A percentile compares a stretch with the other conserved stretches of the same genome.
Conservation (phyloP, 2,329 filamentous ascomycete genomes). For the Alternaria triticimaculans region DNA sequence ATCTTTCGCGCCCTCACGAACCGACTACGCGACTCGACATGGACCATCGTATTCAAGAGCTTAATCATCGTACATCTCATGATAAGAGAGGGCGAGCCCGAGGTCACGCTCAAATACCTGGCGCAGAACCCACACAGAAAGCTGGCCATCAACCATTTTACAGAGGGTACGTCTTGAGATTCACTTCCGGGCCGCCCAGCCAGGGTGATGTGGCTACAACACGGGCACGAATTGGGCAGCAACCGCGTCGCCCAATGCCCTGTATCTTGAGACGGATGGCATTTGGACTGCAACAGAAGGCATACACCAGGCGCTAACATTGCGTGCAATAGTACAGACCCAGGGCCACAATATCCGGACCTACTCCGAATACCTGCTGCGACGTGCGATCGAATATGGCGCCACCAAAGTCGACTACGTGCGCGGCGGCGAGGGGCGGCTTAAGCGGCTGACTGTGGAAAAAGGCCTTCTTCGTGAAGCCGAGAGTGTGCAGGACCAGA, state of each 20-base stretch:
- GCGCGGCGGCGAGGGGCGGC: slow-evolving; percentile 76
- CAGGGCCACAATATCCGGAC: slow-evolving; percentile 94
- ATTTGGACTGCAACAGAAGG: neutral
- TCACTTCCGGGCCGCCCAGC: neutral
- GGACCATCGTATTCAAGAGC: slow-evolving; percentile 99
- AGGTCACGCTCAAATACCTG: slow-evolving; percentile 86
- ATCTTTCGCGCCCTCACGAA: slow-evolving; percentile 92
- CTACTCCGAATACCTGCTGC: slow-evolving; percentile 85
- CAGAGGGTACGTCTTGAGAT: slow-evolving; percentile 72
- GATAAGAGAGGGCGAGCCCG: slow-evolving; percentile 92
- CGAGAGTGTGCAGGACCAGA: slow-evolving; percentile 86
- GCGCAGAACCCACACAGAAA: slow-evolving; percentile 77
- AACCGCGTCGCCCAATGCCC: neutral
- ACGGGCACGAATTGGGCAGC: slow-evolving; percentile 3
- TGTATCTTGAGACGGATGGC: neutral
- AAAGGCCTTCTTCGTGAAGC: slow-evolving; percentile 93
- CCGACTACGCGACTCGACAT: slow-evolving; percentile 91
- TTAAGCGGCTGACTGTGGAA: slow-evolving; percentile 86
- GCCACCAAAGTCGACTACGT: slow-evolving; percentile 92
- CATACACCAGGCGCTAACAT: slow-evolving; percentile 45
- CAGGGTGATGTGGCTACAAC: neutral
- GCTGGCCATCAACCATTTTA: slow-evolving; percentile 87
- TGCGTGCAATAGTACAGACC: slow-evolving; percentile 76
- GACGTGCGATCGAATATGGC: slow-evolving; percentile 81
- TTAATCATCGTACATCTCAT: slow-evolving; percentile 95